Evolutionary conservation across 768 basidiomycete genomes (phyloP).

Genomic region (Paxillus involutus): DNA sequence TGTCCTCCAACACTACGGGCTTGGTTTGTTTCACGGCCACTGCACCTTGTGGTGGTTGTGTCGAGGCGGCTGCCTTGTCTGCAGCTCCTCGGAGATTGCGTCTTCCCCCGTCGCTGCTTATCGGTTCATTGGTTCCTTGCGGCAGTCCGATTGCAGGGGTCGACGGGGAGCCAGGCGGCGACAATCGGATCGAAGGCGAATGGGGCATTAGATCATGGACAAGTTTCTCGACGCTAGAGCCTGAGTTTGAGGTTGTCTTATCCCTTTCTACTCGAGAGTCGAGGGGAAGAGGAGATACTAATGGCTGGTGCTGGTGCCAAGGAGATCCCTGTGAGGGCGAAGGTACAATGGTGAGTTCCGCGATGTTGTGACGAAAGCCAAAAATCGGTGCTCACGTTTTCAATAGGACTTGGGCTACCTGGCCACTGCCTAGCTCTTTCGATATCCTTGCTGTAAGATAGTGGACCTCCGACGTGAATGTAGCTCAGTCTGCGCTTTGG

Average conservation of each 20-base stretch:
- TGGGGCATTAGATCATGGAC: conserved; percentile 12
- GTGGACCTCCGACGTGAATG: conserved; percentile 8
- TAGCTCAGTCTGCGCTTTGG: conserved; percentile 21
- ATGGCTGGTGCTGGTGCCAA: conserved; percentile 17
- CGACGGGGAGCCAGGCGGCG: conserved; percentile 14
- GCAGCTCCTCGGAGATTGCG: neutral
- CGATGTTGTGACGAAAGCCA: neutral
- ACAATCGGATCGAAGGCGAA: conserved; percentile 20
- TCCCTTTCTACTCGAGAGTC: neutral
- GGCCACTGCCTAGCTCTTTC: conserved; percentile 12
- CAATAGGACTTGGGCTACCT: conserved; percentile 9
- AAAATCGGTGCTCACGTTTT: conserved; percentile 11
- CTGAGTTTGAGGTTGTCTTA: neutral
- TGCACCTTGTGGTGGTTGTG: neutral
- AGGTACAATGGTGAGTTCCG: neutral
- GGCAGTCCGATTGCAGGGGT: neutral
- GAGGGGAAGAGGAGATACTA: conserved; percentile 3
- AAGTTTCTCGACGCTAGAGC: conserved; percentile 12
- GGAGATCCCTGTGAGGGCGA: conserved; percentile 1
- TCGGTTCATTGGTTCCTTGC: neutral
- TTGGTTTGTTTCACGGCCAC: neutral
- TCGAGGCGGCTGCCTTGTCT: neutral
- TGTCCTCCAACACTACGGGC: conserved; percentile 5
- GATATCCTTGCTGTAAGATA: neutral
- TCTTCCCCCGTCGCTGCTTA: neutral